Conservation (phyloP, 2,329 filamentous ascomycete genomes). For the Periconia sp. region DNA sequence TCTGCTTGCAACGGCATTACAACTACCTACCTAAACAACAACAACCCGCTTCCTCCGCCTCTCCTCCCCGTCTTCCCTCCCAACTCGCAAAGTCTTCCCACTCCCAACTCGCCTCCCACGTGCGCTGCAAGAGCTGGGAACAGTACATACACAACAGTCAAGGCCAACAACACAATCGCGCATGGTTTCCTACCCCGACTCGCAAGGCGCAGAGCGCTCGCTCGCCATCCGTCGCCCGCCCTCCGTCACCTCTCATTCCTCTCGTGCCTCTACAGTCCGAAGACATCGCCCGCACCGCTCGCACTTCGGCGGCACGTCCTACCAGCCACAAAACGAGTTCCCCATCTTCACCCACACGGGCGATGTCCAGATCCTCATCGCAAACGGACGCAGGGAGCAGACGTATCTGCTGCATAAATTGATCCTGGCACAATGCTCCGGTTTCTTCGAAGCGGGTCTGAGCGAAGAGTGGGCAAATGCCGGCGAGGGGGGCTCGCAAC, state of each 20-base stretch:
- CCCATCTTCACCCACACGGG: slow-evolving; percentile 87
- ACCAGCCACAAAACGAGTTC: slow-evolving; percentile 83
- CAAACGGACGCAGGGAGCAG: slow-evolving; percentile 70
- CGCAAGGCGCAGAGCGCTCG: slow-evolving; percentile 53
- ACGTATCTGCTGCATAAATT: slow-evolving; percentile 85
- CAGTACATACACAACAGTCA: too few species aligned
- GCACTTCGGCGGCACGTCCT: slow-evolving; percentile 69
- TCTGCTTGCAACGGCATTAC: slow-evolving; percentile 8
- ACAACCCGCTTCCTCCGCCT: slow-evolving; percentile 18
- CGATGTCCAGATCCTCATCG: slow-evolving; percentile 86
- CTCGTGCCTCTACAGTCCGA: slow-evolving; percentile 56
- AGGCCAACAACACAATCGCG: slow-evolving; percentile 16
- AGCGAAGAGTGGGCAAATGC: slow-evolving; percentile 73
- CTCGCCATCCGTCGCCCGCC: slow-evolving; percentile 62
- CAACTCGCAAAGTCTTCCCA: too few species aligned
- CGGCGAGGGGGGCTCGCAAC: slow-evolving; percentile 27
- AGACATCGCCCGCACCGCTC: slow-evolving; percentile 79
- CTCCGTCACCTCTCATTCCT: slow-evolving; percentile 61
- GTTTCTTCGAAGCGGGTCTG: slow-evolving; percentile 88
- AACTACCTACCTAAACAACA: slow-evolving; percentile 18
- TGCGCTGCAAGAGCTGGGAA: slow-evolving; percentile 5
- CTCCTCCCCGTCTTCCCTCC: neutral
- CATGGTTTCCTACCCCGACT: slow-evolving; percentile 67
- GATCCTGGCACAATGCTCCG: slow-evolving; percentile 85
- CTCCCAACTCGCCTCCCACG: neutral